Conservation (phyloP, 768 basidiomycete species). For the Pisolithus microcarpus region DNA sequence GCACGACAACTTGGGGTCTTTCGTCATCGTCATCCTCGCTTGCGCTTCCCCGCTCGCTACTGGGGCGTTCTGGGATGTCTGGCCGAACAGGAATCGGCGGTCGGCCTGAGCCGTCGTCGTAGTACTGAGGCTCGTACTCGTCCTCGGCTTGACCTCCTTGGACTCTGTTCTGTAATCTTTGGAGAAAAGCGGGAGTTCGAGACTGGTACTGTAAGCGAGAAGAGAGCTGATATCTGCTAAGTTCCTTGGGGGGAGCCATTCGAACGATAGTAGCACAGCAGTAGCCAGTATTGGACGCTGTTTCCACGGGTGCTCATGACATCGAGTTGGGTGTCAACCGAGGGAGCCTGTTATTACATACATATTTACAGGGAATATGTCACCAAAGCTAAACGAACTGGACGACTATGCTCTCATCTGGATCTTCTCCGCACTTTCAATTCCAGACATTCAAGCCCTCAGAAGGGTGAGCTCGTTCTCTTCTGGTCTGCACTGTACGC, state of each 20-base stretch:
- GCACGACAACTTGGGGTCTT: slow-evolving; percentile 81
- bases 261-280: background rate
- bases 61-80: slow-evolving; percentile 61
- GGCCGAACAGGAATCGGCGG: slow-evolving; percentile 73
- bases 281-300: too few relatives aligned
- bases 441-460: slow-evolving; percentile 36
- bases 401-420: slow-evolving; percentile 34
- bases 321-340: too few relatives aligned
- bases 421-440: slow-evolving; percentile 29
- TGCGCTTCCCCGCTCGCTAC: slow-evolving; percentile 63
- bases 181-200: slow-evolving; percentile 56
- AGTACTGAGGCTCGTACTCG: slow-evolving; percentile 47
- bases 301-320: too few relatives aligned
- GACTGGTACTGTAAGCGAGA: slow-evolving; percentile 59
- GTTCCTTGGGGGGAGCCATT: slow-evolving; percentile 49
- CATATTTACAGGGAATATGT: slow-evolving; percentile 7
- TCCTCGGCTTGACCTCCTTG: slow-evolving; percentile 47
- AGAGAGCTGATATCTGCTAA: slow-evolving; percentile 64
- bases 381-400: slow-evolving; percentile 16
- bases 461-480: slow-evolving; percentile 32
- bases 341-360: too few relatives aligned
- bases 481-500: background rate
- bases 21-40: slow-evolving; percentile 72
- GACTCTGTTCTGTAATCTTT: slow-evolving; percentile 56
- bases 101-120: slow-evolving; percentile 60